A percentile compares a stretch with the other conserved stretches of the same genome.
Evolutionary conservation across 192 early-diverging fungal species (phyloP).

Genomic region (Coemansia sp.): DNA sequence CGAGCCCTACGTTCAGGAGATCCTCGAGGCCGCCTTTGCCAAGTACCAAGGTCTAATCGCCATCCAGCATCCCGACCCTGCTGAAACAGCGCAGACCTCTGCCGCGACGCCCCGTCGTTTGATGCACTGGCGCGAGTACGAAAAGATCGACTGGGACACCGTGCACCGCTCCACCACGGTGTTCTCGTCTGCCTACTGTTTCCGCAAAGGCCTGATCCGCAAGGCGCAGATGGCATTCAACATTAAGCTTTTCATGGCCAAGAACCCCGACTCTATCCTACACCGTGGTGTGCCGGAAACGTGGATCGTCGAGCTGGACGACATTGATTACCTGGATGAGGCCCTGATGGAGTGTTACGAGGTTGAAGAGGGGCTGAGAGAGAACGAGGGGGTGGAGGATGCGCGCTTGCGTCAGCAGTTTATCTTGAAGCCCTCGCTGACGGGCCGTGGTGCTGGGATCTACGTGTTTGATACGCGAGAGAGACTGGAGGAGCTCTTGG

Average conservation of each 20-base stretch:
- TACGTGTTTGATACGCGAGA: constrained; percentile 58
- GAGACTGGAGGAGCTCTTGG: constrained; percentile 49
- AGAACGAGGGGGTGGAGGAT: constrained; percentile 42
- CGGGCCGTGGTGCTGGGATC: constrained; percentile 61
- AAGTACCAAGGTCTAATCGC: constrained; percentile 17
- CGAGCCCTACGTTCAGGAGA: constrained; percentile 51
- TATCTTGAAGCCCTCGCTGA: constrained; percentile 64
- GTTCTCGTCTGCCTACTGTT: constrained; percentile 58
- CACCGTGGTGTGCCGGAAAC: constrained; percentile 56
- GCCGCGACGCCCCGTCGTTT: background rate
- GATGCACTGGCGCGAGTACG: constrained; percentile 66
- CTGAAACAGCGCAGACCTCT: background rate
- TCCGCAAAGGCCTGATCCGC: constrained; percentile 65
- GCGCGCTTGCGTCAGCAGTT: constrained; percentile 43
- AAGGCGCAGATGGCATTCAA: constrained; percentile 65
- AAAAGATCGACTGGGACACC: constrained; percentile 57
- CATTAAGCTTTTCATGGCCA: constrained; percentile 55
- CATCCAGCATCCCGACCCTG: constrained; percentile 1
- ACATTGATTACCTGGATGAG: constrained; percentile 64
- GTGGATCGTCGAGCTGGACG: constrained; percentile 62
- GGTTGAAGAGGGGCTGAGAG: constrained; percentile 53
- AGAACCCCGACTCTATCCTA: constrained; percentile 56
- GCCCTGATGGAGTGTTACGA: constrained; percentile 66
- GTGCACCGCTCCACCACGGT: constrained; percentile 33
- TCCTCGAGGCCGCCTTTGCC: constrained; percentile 18